A percentile compares a stretch with the other conserved stretches of the same genome.
These are phyloP conservation scores for Aspergillus conjunctus DNA, from an alignment of 495 filamentous ascomycete genomes.

Conservation along the genomic window DNA sequence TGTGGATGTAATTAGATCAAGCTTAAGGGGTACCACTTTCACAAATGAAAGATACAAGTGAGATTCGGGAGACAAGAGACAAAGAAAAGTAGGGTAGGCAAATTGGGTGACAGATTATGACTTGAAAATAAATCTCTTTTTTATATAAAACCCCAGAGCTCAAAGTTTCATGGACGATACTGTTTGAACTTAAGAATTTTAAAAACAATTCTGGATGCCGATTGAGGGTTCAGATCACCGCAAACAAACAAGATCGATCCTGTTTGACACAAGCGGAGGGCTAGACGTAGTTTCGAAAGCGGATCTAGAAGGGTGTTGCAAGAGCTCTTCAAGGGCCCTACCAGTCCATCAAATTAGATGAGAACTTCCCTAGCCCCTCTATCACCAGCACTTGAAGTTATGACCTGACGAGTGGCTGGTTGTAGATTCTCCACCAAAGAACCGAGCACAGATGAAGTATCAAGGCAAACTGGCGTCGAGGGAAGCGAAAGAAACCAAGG, in stretches of 20 bases:
- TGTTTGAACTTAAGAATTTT: conserved; percentile 31
- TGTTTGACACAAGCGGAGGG: conserved; percentile 34
- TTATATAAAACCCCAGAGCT: conserved; percentile 19
- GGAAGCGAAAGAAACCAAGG: no score
- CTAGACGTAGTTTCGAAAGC: conserved; percentile 21
- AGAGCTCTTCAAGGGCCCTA: conserved; percentile 21
- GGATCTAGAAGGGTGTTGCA: conserved; percentile 20
- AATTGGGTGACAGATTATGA: conserved; percentile 24
- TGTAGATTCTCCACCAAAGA: background rate
- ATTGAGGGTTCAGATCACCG: conserved; percentile 37
- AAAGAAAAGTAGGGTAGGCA: conserved; percentile 22
- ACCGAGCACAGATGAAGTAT: background rate
- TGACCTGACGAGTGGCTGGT: background rate
- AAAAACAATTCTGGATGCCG: conserved; percentile 36
- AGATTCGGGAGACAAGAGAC: conserved; percentile 26
- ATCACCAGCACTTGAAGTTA: conserved; percentile 11
- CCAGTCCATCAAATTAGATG: conserved; percentile 28
- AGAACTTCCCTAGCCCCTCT: conserved; percentile 10
- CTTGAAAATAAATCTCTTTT: conserved; percentile 17
- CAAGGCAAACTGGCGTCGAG: background rate
- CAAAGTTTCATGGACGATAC: conserved; percentile 34
- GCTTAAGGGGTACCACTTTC: conserved; percentile 34
- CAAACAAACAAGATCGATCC: conserved; percentile 43
- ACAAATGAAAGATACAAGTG: conserved; percentile 33
- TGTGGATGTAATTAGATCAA: conserved; percentile 39